Evolutionary conservation across 805 yeast species (phyloP), one percentile per base, ranked within the genome.

Genomic region (Sporopachydermia quercuum): DNA sequence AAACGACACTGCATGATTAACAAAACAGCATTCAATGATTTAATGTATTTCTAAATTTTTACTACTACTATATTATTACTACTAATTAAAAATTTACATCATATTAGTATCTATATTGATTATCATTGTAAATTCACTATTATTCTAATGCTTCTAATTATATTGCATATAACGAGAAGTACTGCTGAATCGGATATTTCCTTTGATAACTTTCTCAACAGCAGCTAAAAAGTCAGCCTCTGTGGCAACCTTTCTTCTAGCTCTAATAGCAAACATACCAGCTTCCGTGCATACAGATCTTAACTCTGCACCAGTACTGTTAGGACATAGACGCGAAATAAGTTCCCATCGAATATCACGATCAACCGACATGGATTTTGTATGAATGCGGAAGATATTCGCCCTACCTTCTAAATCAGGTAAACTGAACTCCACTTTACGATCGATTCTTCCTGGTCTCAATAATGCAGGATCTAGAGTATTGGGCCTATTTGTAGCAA

Each of bases 261-360:
- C 96, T 53, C 99, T 76, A 41, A 91, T 91, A 36, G 99, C 98
- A 68, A 87, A 91, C 98, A 91, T 91, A 53, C 99, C 99, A 3
- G 98, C 98, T 61, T 91, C 99, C 1, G 98, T 91, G 61, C 98
- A 91, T 14, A 91, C 98, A 4, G 97, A 89, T 57, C 98, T 78
- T 52, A 91, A 70, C 65, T 91, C 98, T 3, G 99, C 99, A 61
- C 99, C 99, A 1, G 98, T 91, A 15, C 95, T 81, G 58, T 93
- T 91, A 45, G 98, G 98, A 66, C 98, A 91, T 55, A 91, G 69
- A 57, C 99, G 74, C 15, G 97, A 87, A 54, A 91, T 91, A 54
- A 91, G 72, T 64, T 91, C 98, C 99, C 99, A 91, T 62, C 98
- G 78, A 43, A 91, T 91, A 52, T 85, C 94, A 56, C 95, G 78